Evolutionary conservation across 805 yeast genomes (phyloP), one percentile per base, ranked within the genome.

Genomic region (Nakazawaea anatomiae): DNA sequence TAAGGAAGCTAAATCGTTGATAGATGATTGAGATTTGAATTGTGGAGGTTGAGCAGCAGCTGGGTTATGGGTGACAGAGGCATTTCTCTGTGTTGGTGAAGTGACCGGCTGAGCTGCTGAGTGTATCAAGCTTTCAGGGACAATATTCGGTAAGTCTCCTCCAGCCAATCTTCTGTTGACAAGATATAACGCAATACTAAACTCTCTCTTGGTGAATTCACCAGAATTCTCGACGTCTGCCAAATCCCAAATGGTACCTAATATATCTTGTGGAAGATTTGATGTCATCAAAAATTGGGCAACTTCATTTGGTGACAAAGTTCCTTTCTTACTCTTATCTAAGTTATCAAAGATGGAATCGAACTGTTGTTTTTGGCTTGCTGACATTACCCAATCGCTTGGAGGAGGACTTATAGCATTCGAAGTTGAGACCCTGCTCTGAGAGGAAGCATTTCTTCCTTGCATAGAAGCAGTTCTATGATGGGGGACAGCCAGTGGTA

Each of bases 191-290:
- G 98, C 97, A 62, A 94, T 85, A 3, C 95, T 83, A 66, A 94
- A 94, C 65, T 94, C 99, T 56, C 80, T 74, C 60, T 78, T 81
- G 46, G 88, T 76, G 62, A 94, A 89, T 41, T 77, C 77, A 29
- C 97, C 97, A 42, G 87, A 81, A 66, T 89, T 89, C 57, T 88
- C 86, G 55, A 89, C 77, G 65, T 94, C 97, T 8, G 98, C 82
- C 58, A 94, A 74, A 68, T 94, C 99, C 99, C 99, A 94, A 42
- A 92, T 83, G 28, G 81, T 71, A 1, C 98, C 99, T 55, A 94
- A 76, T 25, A 81, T 83, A 47, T 88, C 91, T 60, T 91, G 96
- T 47, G 83, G 77, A 53, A 94, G 77, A 55, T 88, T 87, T 3
- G 98, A 92, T 8, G 94, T 86, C 75, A 89, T 83, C 59, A 94